Base-by-base conservation (phyloP, 495 filamentous ascomycete genomes). In the Tuber calosporum region DNA sequence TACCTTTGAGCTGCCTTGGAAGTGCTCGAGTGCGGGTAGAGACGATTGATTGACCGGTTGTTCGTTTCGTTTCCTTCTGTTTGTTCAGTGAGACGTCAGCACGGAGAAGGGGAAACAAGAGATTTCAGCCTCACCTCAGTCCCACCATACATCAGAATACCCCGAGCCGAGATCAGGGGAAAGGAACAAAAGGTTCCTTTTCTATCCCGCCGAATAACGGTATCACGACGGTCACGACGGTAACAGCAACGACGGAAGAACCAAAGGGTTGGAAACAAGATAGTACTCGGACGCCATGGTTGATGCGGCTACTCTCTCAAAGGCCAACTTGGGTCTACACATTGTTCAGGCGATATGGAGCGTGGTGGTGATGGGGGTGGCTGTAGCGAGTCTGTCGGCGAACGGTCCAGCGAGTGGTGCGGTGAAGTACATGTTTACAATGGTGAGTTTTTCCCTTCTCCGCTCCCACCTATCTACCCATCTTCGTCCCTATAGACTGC, bases 361-460 rank as follows among this genome's bases (percentile, higher is more conserved):
- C 17, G 69, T 81, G 41, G 73, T 82, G 17, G 41, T 82, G 39
- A 80, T 82, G 77, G 80, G 80, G 22, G 73, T 82, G 48, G 66
- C 78, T n/a, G 71, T 69, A 22, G 53, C 58, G 7, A 72, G 77
- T 66, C 70, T 82, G 67, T 20, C 75, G n/a, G 74, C 77, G 39
- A 34, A 68, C 6, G 79, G 79, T 36, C 58, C 72, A 20, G 74
- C 80, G 39, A 77, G 77, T 45, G 70, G 77, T 58, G 34, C 80
- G 19, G 72, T 70, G 11, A 79, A 70, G 26, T 82, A 69, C 68
- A 78, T 82, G 77, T 82, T 82, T 53, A 58, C 69, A 34, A 77
- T 82, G 80, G 80, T 82, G 37, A 36, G 80, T 79, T 72, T 73
- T 34, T 34, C 53, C 48, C 3, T 62, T 9, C 4, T 15, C 26